A percentile compares a stretch with the other conserved stretches of the same genome.
phyloP scores from a whole-genome alignment of 2,329 filamentous ascomycete species.

The Colletotrichum orchidophilum region DNA sequence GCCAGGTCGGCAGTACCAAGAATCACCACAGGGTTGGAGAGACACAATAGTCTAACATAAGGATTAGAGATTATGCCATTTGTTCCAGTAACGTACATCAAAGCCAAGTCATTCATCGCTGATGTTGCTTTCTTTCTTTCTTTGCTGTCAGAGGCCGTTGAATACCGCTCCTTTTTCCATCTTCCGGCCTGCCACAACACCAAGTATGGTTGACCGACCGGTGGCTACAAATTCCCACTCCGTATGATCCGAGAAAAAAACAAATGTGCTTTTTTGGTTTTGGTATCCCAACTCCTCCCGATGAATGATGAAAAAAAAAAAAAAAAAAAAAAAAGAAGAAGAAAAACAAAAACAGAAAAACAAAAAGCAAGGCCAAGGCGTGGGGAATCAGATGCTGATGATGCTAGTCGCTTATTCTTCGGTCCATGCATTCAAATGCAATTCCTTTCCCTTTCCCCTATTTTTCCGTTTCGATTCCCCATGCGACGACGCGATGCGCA shows the following conservation, averaged over 20 bases:
- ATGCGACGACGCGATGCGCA: background rate
- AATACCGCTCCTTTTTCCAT: background rate
- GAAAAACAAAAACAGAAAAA: background rate
- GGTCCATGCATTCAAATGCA: background rate
- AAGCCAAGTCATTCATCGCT: constrained; percentile 16
- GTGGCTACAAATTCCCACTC: constrained; percentile 1
- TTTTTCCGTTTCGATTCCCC: background rate
- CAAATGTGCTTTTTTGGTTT: constrained; percentile 17
- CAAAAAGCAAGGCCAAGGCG: background rate
- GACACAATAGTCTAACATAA: background rate
- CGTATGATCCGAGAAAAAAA: constrained; percentile 4
- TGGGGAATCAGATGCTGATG: background rate
- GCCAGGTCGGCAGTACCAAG: background rate
- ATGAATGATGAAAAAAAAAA: constrained; percentile 11
- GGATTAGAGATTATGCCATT: constrained; percentile 14
- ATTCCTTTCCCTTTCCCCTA: background rate
- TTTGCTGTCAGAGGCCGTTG: background rate
- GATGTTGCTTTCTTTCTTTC: background rate
- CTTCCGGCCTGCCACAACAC: constrained; percentile 12
- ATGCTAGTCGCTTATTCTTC: constrained; percentile 13
- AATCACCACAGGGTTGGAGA: background rate
- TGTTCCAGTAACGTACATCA: constrained; percentile 14
- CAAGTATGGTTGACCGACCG: constrained; percentile 6
- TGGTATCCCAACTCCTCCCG: constrained; percentile 28
- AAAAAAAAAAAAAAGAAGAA: background rate